phyloP scores from a whole-genome alignment of 2,329 filamentous ascomycete species.

The Talaromyces albobiverticillius region DNA sequence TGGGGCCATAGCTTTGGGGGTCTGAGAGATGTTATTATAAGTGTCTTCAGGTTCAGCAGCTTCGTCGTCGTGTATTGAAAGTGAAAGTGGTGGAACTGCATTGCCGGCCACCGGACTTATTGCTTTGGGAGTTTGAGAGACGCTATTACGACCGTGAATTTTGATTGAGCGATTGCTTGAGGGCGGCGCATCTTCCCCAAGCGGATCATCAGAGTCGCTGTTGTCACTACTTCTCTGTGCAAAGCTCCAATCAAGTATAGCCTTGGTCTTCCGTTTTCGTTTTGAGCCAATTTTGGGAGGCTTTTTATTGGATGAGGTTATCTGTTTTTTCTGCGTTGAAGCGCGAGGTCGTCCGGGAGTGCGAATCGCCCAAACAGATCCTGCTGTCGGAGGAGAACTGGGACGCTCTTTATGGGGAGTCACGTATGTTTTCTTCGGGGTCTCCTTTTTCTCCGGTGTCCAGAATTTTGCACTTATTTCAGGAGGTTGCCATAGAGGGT shows the following conservation, averaged over 20 bases:
- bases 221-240: slow-evolving; percentile 27
- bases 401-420: slow-evolving; percentile 16
- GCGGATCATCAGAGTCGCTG: slow-evolving; percentile 43
- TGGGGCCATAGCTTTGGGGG: not conserved
- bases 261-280: slow-evolving; percentile 27
- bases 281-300: slow-evolving; percentile 20
- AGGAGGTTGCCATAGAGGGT: slow-evolving; percentile 30
- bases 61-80: not conserved
- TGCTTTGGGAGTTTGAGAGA: slow-evolving; percentile 5
- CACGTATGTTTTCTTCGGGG: not conserved
- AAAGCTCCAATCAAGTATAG: slow-evolving; percentile 37
- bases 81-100: not conserved
- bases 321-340: slow-evolving; percentile 22
- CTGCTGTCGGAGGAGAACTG: slow-evolving; percentile 32
- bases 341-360: slow-evolving; percentile 20
- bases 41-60: not conserved
- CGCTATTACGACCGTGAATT: not conserved
- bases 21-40: not conserved
- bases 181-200: slow-evolving; percentile 33
- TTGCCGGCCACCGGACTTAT: not conserved
- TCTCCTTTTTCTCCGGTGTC: slow-evolving; percentile 22
- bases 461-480: slow-evolving; percentile 26
- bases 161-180: slow-evolving; percentile 19
- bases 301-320: slow-evolving; percentile 20
- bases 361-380: slow-evolving; percentile 38